Evolutionary conservation across 306 rosid species (phyloP).

Genomic region (Cicer cuneatum): DNA sequence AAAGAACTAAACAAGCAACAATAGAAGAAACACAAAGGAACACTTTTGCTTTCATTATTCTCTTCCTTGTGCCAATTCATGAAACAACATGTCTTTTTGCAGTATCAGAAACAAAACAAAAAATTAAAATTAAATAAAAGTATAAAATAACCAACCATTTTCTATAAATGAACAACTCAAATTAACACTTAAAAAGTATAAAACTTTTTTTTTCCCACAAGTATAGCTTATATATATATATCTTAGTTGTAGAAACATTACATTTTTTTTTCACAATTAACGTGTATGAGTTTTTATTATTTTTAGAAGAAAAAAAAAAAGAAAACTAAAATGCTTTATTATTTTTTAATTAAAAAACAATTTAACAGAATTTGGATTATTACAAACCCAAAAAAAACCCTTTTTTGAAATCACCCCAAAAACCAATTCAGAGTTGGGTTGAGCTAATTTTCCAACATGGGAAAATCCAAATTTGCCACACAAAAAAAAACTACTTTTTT

Average conservation of each 20-base stretch:
- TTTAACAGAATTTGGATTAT: not conserved
- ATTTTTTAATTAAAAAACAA: not conserved
- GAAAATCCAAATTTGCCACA: constrained; percentile 17
- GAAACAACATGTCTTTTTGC: not conserved
- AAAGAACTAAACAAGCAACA: constrained; percentile 57
- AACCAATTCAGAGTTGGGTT: constrained; percentile 20
- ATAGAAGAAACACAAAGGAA: constrained; percentile 49
- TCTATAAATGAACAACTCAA: constrained; percentile 31
- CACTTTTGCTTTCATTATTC: constrained; percentile 11
- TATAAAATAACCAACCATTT: not conserved
- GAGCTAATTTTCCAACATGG: constrained; percentile 21
- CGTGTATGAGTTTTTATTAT: too few relatives aligned
- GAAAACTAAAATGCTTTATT: constrained; percentile 7
- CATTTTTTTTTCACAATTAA: too few relatives aligned
- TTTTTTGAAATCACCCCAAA: constrained; percentile 12
- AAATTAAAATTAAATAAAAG: not conserved
- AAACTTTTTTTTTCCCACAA: too few relatives aligned
- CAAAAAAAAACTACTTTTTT: not conserved
- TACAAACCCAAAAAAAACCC: not conserved
- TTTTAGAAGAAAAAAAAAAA: too few relatives aligned
- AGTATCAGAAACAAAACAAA: not conserved
- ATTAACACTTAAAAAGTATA: not conserved
- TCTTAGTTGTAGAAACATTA: too few relatives aligned
- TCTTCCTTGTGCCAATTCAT: constrained; percentile 31
- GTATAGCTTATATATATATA: too few relatives aligned